Percentiles rank a stretch among this genome's conserved stretches.
Conservation (phyloP, 2,329 filamentous ascomycete species). For the Cladosporium sphaerospermum region DNA sequence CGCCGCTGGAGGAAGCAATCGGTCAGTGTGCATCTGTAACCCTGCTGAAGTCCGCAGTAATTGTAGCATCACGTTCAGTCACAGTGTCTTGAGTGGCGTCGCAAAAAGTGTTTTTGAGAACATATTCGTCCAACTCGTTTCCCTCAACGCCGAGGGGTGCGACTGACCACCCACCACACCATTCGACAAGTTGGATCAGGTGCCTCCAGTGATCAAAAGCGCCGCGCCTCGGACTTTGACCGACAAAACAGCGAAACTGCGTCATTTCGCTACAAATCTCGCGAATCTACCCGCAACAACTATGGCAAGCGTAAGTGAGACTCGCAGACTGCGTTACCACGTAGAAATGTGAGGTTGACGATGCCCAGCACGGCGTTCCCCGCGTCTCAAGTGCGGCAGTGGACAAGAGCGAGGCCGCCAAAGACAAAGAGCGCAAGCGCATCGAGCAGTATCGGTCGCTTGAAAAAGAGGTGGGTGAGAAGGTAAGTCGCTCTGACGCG, state of each 20-base stretch:
- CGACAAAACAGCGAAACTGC: background rate
- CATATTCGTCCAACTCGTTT: too few species aligned
- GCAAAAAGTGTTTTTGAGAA: too few species aligned
- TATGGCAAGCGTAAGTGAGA: constrained; percentile 38
- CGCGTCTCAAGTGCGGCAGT: constrained; percentile 47
- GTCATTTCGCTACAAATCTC: background rate
- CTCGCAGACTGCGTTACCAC: background rate
- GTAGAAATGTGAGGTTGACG: constrained; percentile 17
- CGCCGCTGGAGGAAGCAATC: too few species aligned
- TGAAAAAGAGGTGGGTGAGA: constrained; percentile 60
- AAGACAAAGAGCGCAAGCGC: constrained; percentile 64
- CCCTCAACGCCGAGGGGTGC: too few species aligned
- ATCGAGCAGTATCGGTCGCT: constrained; percentile 70
- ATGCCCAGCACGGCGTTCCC: constrained; percentile 71
- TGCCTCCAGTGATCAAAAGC: background rate
- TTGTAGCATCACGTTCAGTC: too few species aligned
- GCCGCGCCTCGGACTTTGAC: background rate
- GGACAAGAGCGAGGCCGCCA: constrained; percentile 61
- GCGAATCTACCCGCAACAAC: background rate
- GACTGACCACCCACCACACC: too few species aligned
- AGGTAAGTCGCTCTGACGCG: constrained; percentile 61
- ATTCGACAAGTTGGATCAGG: too few species aligned
- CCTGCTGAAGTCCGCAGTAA: too few species aligned
- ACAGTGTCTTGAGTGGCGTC: too few species aligned
- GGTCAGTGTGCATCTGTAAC: too few species aligned